Base-by-base conservation (phyloP, 2,329 filamentous ascomycete genomes). In the Thielaviopsis ethacetica region DNA sequence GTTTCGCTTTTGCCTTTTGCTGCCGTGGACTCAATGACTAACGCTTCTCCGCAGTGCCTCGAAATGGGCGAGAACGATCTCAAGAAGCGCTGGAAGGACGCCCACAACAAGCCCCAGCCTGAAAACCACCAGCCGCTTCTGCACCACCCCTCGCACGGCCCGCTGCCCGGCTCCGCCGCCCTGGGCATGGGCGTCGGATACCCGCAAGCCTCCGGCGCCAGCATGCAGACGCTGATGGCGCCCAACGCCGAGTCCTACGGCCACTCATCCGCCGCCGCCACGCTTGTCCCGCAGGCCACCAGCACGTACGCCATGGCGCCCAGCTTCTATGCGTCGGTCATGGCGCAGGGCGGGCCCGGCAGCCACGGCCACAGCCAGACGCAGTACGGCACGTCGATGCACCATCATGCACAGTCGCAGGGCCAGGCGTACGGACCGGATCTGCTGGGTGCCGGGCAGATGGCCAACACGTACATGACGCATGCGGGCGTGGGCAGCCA, bases 401-500 rank as follows among this genome's bases (percentile, higher is more conserved):
- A 44, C 38, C 38, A 44, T n/a, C 38, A 44, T 44, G 17, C 38
- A 3, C 17, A 15, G 38, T 15, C 15, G 22, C 53, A 41, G 24
- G 47, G 17, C 17, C 59, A 56, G 34, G 30, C 22, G 7, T 58
- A 58, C 12, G 49, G 27, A 9, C 34, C 47, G 22, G 56, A 53
- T 15, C 50, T 58, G 13, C 41, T 58, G 44, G 38, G 47, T 7
- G 26, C 34, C 10, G 49, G 41, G 10, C 54, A 57, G 17, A 57
- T 60, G 10, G 22, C 51, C 15, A 56, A 44, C 21, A 30, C 53
- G 5, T 61, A 59, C 67, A 54, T 70, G 73, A 53, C 41, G 26
- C 59, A 57, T 24, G 30, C 53, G 6, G 58, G 58, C 19, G 53
- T 63, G 69, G 71, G 9, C 73, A 41, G 22, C 17, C n/a, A 60